Base-by-base conservation (phyloP, 148 eudicot species). In the Rhododendron ferrugineum region DNA sequence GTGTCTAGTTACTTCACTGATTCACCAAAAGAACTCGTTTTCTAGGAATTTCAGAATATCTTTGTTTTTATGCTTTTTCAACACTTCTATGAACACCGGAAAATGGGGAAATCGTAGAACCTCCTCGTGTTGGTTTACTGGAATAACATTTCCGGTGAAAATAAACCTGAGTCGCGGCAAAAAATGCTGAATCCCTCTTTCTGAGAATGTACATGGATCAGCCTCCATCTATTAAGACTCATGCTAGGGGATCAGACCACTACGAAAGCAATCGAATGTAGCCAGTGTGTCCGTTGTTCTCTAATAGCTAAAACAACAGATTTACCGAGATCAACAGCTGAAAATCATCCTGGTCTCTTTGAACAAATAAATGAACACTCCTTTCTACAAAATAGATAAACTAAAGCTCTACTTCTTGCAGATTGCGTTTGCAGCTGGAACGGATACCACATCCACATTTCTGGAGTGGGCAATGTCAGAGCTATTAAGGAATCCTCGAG, bases 401-500 rank as follows among this genome's bases (percentile, higher is more conserved):
- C 36, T 70, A 11, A 70, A 28, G 6, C 1, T 30, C 75, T 30
- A 4, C 75, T 70, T 30, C 36, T 70, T 30, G 75, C 75, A 70
- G 75, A 70, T 30, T 30, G 75, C 75, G 18, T 70, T 70, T 13
- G 75, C 75, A 70, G 75, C 75, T 4, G 75, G 75, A 70, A 70
- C 75, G 18, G 75, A 70, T 13, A 70, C 75, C 6, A 70, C 75
- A 16, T 70, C 32, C 75, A 70, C 37, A 70, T 70, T 70, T 70
- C 75, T 70, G 34, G 75, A 70, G 75, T 70, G 75, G 75, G 37
- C 75, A 30, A 70, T 70, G 75, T 70, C 75, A 28, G 75, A 70
- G 75, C 75, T 70, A 70, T 70, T 70, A 70, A 30, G 37, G 11
- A 70, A 70, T 70, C 75, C 75, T 70, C 36, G 18, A 30, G 75